Evolutionary conservation across 495 filamentous ascomycete species (phyloP).

Genomic region (Penicillium daleae): DNA sequence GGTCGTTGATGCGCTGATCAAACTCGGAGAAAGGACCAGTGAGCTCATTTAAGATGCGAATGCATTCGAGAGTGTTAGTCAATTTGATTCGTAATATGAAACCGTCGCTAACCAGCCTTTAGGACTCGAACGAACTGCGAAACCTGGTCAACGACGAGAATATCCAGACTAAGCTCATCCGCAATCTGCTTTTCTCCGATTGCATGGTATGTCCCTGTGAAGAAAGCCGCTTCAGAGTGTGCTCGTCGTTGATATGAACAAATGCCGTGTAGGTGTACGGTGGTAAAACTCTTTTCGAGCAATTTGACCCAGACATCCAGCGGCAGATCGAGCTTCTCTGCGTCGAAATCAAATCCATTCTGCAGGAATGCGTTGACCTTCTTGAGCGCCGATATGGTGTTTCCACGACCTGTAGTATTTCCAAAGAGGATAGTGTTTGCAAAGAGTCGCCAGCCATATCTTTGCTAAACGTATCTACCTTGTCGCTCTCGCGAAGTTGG

Average conservation of each 20-base stretch:
- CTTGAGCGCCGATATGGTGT: slow-evolving; percentile 4
- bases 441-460: not conserved
- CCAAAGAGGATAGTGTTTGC: not conserved
- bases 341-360: slow-evolving; percentile 8
- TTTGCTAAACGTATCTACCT: not conserved
- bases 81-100: not conserved
- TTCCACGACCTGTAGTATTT: too few species aligned
- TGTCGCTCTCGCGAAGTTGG: not conserved
- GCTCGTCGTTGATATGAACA: not conserved
- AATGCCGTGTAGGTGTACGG: not conserved
- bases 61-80: slow-evolving; percentile 8
- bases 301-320: slow-evolving; percentile 9
- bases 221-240: not conserved
- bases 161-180: slow-evolving; percentile 3
- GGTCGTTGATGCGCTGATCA: slow-evolving; percentile 7
- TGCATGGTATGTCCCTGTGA: not conserved
- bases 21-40: slow-evolving; percentile 3
- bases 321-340: slow-evolving; percentile 11
- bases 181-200: slow-evolving; percentile 10
- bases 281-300: slow-evolving; percentile 9
- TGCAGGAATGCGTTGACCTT: slow-evolving; percentile 2
- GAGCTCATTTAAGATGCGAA: slow-evolving; percentile 5
- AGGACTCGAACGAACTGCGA: slow-evolving; percentile 7
- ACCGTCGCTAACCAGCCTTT: not conserved
- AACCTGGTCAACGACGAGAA: slow-evolving; percentile 11